Evolutionary conservation across 2,329 filamentous ascomycete genomes (phyloP).

Genomic region (Epichloe gansuensis): DNA sequence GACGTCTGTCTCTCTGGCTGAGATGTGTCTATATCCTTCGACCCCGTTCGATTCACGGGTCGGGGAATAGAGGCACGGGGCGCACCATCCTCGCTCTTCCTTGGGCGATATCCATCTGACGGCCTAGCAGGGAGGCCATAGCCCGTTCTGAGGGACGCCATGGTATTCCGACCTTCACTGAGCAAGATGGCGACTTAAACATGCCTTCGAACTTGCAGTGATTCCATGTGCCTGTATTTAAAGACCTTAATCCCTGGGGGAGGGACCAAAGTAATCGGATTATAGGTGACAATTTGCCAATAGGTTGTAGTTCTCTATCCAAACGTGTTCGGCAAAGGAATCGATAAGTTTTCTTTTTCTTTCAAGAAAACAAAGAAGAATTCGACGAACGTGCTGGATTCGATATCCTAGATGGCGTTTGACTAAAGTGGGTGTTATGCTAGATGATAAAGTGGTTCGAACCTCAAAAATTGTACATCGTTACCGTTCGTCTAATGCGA

Average conservation of each 20-base stretch:
- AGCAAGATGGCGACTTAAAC: slow-evolving; percentile 8
- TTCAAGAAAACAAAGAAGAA: no score
- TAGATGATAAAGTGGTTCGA: not conserved
- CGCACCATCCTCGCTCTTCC: slow-evolving; percentile 14
- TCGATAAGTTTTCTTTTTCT: no score
- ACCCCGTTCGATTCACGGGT: slow-evolving; percentile 11
- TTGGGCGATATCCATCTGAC: slow-evolving; percentile 21
- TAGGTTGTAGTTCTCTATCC: no score
- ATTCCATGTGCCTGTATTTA: not conserved
- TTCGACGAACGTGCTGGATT: no score
- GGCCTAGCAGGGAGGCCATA: slow-evolving; percentile 28
- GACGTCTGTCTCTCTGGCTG: slow-evolving; percentile 9
- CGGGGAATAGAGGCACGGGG: slow-evolving; percentile 12
- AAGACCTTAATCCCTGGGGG: not conserved
- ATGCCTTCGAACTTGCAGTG: slow-evolving; percentile 8
- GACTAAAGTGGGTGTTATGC: not conserved
- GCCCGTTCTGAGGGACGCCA: slow-evolving; percentile 30
- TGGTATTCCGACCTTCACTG: slow-evolving; percentile 20
- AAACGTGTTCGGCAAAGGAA: no score
- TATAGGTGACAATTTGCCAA: no score
- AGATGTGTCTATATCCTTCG: slow-evolving; percentile 11
- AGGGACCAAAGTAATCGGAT: no score
- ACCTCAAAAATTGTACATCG: not conserved
- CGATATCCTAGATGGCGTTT: no score
- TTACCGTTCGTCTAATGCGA: not conserved